Evolutionary conservation across 257 asterid species (phyloP).

Genomic region (Forsythia viridissima): DNA sequence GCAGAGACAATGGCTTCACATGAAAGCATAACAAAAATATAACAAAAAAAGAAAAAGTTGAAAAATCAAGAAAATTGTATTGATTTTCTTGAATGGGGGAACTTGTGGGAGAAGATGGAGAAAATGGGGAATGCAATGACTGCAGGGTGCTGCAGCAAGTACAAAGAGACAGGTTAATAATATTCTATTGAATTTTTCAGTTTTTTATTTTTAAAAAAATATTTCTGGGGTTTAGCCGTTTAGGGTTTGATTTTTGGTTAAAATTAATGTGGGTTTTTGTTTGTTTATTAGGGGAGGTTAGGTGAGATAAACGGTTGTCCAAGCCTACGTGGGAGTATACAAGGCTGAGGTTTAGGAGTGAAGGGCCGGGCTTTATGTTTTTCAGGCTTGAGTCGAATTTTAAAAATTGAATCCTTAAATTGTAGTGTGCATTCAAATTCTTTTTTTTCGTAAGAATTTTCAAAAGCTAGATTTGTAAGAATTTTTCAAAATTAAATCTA

Average conservation of each 20-base stretch:
- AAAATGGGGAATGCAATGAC: conserved; percentile 28
- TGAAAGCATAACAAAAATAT: conserved; percentile 45
- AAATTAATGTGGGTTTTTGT: conserved; percentile 16
- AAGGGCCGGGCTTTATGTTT: too few species aligned
- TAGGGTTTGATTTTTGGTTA: conserved; percentile 10
- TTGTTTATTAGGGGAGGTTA: conserved; percentile 37
- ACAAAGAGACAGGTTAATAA: conserved; percentile 21
- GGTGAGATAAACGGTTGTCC: conserved; percentile 65
- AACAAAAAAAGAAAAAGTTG: neutral
- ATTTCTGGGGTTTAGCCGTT: neutral
- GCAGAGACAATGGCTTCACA: conserved; percentile 59
- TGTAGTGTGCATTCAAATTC: too few species aligned
- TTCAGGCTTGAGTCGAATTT: too few species aligned
- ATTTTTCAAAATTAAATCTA: too few species aligned
- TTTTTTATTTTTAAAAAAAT: neutral
- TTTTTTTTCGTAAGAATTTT: too few species aligned
- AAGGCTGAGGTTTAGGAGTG: conserved; percentile 30
- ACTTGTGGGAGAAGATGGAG: conserved; percentile 50
- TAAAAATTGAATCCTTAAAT: too few species aligned
- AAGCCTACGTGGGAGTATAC: conserved; percentile 50
- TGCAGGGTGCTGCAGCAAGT: conserved; percentile 19
- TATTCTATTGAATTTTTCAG: neutral
- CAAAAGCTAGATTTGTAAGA: too few species aligned
- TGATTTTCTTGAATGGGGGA: conserved; percentile 16
- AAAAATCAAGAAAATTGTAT: neutral